Base-by-base conservation (phyloP, 1,284 basidiomycete species). In the Boletus semigastroideus region DNA sequence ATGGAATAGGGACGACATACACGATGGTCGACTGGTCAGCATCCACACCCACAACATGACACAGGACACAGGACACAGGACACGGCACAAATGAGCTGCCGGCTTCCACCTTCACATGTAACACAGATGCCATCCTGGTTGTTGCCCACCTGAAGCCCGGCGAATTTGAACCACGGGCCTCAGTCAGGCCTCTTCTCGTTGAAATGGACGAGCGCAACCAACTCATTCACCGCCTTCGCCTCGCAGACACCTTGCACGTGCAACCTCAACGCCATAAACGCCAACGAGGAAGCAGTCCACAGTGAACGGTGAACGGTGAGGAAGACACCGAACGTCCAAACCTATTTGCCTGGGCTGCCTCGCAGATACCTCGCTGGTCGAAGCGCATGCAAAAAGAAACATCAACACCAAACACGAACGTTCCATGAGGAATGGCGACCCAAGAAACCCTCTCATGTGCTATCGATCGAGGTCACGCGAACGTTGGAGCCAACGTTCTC, bases 141-240 rank as follows among this genome's bases (percentile, higher is more conserved):
- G 25, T 5, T 25, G 27, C 16, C 39, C 14, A 27, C 17, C 42
- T 30, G 33, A 39, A 37, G n/a, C 17, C 41, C 31, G 14, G 55
- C 16, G 46, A 62, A 49, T 47, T 42, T 41, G 50, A 50, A 42
- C 43, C 54, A 47, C 30, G 31, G 38, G 13, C 44, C 20, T 33
- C 33, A 34, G 14, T 16, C n/a, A n/a, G 12, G 43, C 2, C 25
- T 25, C 25, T 25, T 45, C 43, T 33, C 19, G 19, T 36, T 34
- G 22, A 50, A 43, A 30, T 30, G 19, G 27, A 27, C 27, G 25
- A 51, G 41, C 53, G 42, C 46, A 52, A 54, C 19, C 27, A 44
- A 43, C 53, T 46, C 50, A 51, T 60, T 52, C 59, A 38, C 49
- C 42, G 37, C 36, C 42, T 38, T 63, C 40, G 60, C 62, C 62